Base-by-base conservation (phyloP, 345 rosid species). In the Pelargonium nanum region DNA sequence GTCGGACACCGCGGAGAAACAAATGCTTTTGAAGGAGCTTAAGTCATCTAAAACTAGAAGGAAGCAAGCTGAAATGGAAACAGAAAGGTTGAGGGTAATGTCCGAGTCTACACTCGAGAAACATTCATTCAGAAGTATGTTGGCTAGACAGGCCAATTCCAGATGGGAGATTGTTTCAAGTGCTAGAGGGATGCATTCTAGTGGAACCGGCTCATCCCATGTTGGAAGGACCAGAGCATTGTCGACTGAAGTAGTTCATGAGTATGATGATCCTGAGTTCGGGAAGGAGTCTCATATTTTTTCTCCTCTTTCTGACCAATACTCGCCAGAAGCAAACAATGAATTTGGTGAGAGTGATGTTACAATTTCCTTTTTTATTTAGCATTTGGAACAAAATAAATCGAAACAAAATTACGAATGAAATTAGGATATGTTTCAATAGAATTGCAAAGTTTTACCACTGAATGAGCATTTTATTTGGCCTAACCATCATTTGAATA, bases 1-100 rank as follows among this genome's bases (percentile, higher is more conserved):
- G 77, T 59, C 79, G 62, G 97, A 87, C 59, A 63, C 78, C 4
- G 62, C 79, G 0, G 99, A 89, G 80, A 89, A 80, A 72, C 88
- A 93, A 24, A 65, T 70, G 78, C 83, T 86, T 44, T 50, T 84
- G 61, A 88, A 83, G 71, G 96, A 84, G 65, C 75, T 76, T 56
- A 87, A 81, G 67, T 59, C 72, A 19, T 76, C 82, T 9, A 84
- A 91, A 71, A 80, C 81, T 10, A 85, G 74, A 72, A 75, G 48
- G 63, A 88, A 85, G 66, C 86, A 86, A 75, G 87, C 90, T 56
- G 98, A 85, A 60, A 61, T 84, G 24, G 87, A 86, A 72, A 70
- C 76, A 52, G 87, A 83, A 70, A 85, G 72, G 68, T 73, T 81
- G 89, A 83, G 74, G 67, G 63, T 72, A 0, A 74, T 66, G 21